Percentiles rank a stretch among this genome's conserved stretches.
phyloP scores from a whole-genome alignment of 129 eudicot genomes.

The Scalesia atractyloides region DNA sequence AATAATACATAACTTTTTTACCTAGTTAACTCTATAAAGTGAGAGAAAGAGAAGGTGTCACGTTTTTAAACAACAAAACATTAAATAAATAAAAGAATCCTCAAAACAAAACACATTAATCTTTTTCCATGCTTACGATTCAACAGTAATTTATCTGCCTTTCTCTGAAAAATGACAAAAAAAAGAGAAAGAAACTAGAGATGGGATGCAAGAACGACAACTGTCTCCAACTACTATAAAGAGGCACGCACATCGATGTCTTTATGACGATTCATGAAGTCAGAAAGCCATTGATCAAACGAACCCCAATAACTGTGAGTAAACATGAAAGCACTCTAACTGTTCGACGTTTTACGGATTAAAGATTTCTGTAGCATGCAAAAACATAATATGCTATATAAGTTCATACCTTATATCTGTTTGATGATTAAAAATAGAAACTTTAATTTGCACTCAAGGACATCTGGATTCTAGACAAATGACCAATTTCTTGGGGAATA shows the following conservation, averaged over 20 bases:
- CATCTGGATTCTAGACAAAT: background rate
- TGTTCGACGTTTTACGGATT: background rate
- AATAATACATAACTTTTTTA: too few relatives aligned
- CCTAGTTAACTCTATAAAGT: too few relatives aligned
- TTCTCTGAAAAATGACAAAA: too few relatives aligned
- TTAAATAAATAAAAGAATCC: too few relatives aligned
- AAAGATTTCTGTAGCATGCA: background rate
- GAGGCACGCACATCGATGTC: background rate
- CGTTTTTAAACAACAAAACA: too few relatives aligned
- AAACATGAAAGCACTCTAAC: background rate
- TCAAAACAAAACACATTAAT: too few relatives aligned
- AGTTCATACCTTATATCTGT: background rate
- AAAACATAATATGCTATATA: background rate
- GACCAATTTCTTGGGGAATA: background rate
- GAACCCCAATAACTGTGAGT: background rate
- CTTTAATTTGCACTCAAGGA: background rate
- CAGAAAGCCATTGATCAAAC: background rate
- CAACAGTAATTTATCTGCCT: too few relatives aligned
- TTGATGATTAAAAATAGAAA: background rate
- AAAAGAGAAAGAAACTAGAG: too few relatives aligned
- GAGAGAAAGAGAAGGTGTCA: too few relatives aligned
- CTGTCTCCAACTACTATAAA: background rate
- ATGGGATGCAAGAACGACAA: background rate
- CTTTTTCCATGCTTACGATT: too few relatives aligned
- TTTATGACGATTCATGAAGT: background rate